Evolutionary conservation across 192 early-diverging fungal genomes (phyloP), one percentile per base, ranked within the genome.

Genomic region (Podila minutissima): DNA sequence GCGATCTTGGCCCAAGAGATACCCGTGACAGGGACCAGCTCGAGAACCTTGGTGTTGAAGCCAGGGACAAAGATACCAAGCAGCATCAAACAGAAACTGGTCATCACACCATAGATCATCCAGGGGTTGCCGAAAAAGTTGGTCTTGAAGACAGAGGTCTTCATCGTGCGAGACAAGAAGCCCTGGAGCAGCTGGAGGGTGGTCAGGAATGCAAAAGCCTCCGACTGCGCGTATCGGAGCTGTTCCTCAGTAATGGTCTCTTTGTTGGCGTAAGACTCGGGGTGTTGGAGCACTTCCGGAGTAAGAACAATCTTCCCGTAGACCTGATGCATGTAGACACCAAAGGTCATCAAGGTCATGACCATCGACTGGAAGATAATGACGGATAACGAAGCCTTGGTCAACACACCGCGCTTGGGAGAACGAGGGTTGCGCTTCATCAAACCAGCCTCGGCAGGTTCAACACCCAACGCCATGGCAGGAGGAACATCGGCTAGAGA

Each of bases 391-490:
- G 74, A 75, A 3, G 72, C 66, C 32, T 75, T 65, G 20, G 89
- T 92, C 19, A 99, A 75, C 24, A 99, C 91, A 38, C 92, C 93
- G 63, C 89, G 83, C 64, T 86, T 84, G 8, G 91, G 94, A 31
- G 91, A 86, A 38, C 96, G 90, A 53, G 97, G 97, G 15, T 75
- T 85, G 33, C 96, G 91, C 53, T 74, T 67, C 95, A 99, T 97
- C 63, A 97, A 88, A 69, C 92, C 91, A 46, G 71, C 74, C 87
- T 98, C 96, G 9, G 89, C 89, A 19, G 93, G 92, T 66, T 99
- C 97, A 59, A 97, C 86, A 62, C 96, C 96, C 53, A 99, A 86
- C 15, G 95, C 94, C 86, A 98, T 91, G 19, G 97, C 95, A 41
- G 97, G 96, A 57, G 97, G 97, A 31, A 97, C 90, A 85, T 97